Evolutionary conservation across 495 filamentous ascomycete genomes (phyloP).

Genomic region (Neurospora sp.): DNA sequence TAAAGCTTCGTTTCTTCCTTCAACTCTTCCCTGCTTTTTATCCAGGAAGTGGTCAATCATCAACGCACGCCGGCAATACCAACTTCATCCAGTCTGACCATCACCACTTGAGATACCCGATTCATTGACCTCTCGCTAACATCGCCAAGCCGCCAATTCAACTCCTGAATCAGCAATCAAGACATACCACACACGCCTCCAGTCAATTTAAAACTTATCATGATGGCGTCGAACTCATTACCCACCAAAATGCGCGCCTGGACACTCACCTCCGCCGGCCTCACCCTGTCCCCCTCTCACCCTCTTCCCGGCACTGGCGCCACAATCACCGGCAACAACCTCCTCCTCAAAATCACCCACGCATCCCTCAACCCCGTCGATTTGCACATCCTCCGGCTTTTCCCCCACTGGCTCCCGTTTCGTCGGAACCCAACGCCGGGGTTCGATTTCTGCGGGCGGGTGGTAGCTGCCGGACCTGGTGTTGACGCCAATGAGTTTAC

Average conservation of each 20-base stretch:
- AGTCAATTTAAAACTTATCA: too few relatives aligned
- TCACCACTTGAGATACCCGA: not conserved
- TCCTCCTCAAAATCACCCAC: slow-evolving; percentile 31
- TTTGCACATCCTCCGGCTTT: slow-evolving; percentile 21
- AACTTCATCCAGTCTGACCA: not conserved
- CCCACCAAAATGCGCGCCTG: not conserved
- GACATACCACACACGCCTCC: too few relatives aligned
- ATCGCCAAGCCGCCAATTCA: not conserved
- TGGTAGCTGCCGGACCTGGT: slow-evolving; percentile 17
- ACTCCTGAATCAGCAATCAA: not conserved
- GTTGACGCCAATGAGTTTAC: not conserved
- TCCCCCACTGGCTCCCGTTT: slow-evolving; percentile 25
- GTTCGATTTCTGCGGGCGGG: slow-evolving; percentile 32
- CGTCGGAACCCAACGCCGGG: slow-evolving; percentile 22
- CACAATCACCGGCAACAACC: slow-evolving; percentile 1
- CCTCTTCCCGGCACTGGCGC: not conserved
- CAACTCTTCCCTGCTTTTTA: not conserved
- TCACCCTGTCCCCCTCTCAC: not conserved
- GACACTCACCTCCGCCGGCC: not conserved
- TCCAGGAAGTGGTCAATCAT: too few relatives aligned
- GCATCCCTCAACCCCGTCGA: slow-evolving; percentile 34
- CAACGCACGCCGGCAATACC: not conserved
- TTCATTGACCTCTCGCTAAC: not conserved
- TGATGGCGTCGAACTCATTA: too few relatives aligned
- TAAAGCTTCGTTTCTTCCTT: not conserved